Evolutionary conservation across 2,329 filamentous ascomycete species (phyloP).

Genomic region (Botrytis paeoniae): DNA sequence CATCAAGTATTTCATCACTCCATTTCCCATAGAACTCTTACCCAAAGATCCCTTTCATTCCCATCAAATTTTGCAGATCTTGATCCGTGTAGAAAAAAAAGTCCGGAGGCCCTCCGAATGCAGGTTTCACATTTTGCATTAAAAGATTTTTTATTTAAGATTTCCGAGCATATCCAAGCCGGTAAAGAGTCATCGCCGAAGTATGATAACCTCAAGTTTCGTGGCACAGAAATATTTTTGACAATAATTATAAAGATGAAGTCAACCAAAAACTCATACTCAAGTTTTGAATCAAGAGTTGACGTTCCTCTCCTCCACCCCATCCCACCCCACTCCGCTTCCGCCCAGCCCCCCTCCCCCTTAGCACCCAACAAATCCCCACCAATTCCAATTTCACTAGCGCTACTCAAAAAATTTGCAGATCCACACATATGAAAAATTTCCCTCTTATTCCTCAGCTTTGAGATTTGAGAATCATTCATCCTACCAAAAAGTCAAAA

Average conservation of each 20-base stretch:
- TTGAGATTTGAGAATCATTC: not conserved
- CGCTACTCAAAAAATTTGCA: not conserved
- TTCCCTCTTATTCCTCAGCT: not conserved
- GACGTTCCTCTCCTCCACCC: not conserved
- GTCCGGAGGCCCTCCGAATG: not conserved
- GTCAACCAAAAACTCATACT: not conserved
- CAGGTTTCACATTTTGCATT: not conserved
- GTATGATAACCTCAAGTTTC: not conserved
- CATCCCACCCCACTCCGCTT: not conserved
- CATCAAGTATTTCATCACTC: not conserved
- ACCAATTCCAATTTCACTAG: not conserved
- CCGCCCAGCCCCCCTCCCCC: not conserved
- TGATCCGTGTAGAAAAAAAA: too few relatives aligned
- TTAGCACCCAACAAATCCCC: not conserved
- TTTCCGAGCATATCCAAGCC: not conserved
- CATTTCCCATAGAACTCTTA: not conserved
- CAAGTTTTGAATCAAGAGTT: not conserved
- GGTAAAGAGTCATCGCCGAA: not conserved
- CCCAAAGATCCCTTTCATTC: not conserved
- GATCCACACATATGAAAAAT: not conserved
- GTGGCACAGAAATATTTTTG: not conserved
- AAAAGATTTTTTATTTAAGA: not conserved
- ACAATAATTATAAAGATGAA: not conserved
- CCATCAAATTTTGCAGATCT: not conserved
- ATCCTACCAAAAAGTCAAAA: too few relatives aligned